Base-by-base conservation (phyloP, 2,329 filamentous ascomycete species). In the Claviceps sp. region DNA sequence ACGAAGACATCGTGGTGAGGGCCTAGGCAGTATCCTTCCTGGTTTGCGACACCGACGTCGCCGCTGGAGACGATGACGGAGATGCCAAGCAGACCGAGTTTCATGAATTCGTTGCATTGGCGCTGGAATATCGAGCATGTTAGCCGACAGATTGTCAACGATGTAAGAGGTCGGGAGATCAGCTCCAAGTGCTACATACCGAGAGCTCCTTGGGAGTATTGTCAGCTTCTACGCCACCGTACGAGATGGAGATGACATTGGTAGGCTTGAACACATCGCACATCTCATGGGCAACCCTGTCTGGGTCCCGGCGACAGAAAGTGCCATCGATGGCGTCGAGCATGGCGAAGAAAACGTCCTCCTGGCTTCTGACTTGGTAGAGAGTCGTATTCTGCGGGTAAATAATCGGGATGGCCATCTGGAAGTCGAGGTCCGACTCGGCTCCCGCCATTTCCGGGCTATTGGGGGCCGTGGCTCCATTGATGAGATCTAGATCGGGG, bases 361-460 rank as follows among this genome's bases (percentile, higher is more conserved):
- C 56, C 48, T 70, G 63, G 24, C 65, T 65, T 2, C 65, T 63
- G 20, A 56, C 46, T 58, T 75, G 72, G 61, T 73, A 77, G 22
- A 79, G 61, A 34, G 71, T 71, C 24, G 74, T 68, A 9, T 67
- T 65, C 57, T 80, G 75, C 1, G 76, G 78, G 53, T 71, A 72
- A 38, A 78, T 69, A 40, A 80, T 64, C 7, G 74, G 62, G 62
- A 76, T 78, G 50, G 73, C 57, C 55, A 78, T 75, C 54, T 78
- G 65, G 3, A 81, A 67, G 57, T 81, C 78, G 13, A 81, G 68
- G 41, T 74, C 64, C 1, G 74, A 74, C 63, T 81, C 78, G 45
- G 70, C 71, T 22, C 62, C 62, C 14, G 60, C 60, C 7, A 54
- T 30, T 13, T 54, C 55, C 14, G 54, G 55, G 2, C 57, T 62